phyloP scores from a whole-genome alignment of 176 grass and related monocot genomes.

The Saccharum officinarum region DNA sequence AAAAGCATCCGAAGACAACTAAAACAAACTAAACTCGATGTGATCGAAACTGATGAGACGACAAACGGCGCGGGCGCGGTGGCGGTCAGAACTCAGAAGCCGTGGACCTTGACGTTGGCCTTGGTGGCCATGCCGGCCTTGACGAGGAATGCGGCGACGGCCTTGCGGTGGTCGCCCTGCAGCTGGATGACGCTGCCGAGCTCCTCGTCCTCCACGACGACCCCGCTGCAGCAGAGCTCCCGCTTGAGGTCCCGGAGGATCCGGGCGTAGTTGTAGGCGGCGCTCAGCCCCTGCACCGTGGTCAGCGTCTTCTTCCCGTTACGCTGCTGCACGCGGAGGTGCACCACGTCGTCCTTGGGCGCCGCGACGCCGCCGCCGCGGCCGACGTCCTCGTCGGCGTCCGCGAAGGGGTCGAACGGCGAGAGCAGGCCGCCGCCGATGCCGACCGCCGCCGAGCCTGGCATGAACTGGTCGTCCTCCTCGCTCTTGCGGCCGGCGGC shows the following conservation, averaged over 20 bases:
- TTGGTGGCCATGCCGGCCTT: slow-evolving; percentile 56
- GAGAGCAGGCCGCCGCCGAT: neutral
- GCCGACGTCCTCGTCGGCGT: slow-evolving; percentile 21
- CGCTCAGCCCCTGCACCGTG: slow-evolving; percentile 57
- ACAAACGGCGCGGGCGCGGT: neutral
- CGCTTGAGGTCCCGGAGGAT: slow-evolving; percentile 64
- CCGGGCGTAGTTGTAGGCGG: slow-evolving; percentile 44
- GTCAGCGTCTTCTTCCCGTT: slow-evolving; percentile 59
- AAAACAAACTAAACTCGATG: neutral
- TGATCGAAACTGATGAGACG: neutral
- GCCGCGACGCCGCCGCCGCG: neutral
- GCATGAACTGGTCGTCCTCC: slow-evolving; percentile 34
- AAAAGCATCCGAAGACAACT: neutral
- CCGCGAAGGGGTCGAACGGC: slow-evolving; percentile 66
- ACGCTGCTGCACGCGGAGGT: slow-evolving; percentile 62
- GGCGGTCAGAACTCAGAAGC: slow-evolving; percentile 17
- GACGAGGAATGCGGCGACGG: slow-evolving; percentile 49
- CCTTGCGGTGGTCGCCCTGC: slow-evolving; percentile 61
- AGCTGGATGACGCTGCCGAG: slow-evolving; percentile 60
- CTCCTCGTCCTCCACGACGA: slow-evolving; percentile 54
- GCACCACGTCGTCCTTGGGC: slow-evolving; percentile 46
- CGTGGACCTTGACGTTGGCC: slow-evolving; percentile 63
- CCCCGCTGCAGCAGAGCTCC: slow-evolving; percentile 60
- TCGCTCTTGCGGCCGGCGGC: too few relatives aligned
- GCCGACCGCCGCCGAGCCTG: neutral